phyloP scores from a whole-genome alignment of 73 alveolate genomes.

The Paramecium octaurelia region DNA sequence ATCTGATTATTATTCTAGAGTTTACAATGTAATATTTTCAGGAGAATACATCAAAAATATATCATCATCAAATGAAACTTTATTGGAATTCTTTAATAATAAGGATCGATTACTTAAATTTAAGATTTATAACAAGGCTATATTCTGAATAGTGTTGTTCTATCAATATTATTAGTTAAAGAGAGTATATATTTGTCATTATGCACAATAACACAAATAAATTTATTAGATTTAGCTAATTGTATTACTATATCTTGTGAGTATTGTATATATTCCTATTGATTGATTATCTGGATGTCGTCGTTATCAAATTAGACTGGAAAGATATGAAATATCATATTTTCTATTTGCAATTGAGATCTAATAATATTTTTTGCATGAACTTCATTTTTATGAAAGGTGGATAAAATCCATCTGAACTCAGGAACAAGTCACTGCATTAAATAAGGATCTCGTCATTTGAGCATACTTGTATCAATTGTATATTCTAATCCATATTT shows the following conservation, averaged over 20 bases:
- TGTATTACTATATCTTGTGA: constrained; percentile 18
- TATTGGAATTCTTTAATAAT: constrained; percentile 27
- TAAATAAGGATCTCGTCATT: background rate
- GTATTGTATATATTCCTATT: background rate
- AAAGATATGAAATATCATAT: background rate
- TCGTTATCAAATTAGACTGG: constrained; percentile 5
- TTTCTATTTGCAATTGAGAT: background rate
- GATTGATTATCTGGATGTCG: background rate
- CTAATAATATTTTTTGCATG: background rate
- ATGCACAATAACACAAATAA: background rate
- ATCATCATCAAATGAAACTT: background rate
- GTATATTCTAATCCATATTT: background rate
- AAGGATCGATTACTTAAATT: background rate
- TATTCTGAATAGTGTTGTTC: constrained; percentile 17
- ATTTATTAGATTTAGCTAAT: background rate
- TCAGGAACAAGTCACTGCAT: background rate
- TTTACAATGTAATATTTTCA: constrained; percentile 7
- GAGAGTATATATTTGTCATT: background rate
- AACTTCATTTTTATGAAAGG: background rate
- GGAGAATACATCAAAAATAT: background rate
- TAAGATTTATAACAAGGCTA: constrained; percentile 32
- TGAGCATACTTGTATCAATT: background rate
- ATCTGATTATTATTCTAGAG: background rate
- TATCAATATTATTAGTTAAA: background rate
- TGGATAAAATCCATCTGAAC: background rate